Percentiles rank a stretch among this genome's conserved stretches.
Evolutionary conservation across 1,284 basidiomycete genomes (phyloP).

Genomic region (Cryptococcus sp.): DNA sequence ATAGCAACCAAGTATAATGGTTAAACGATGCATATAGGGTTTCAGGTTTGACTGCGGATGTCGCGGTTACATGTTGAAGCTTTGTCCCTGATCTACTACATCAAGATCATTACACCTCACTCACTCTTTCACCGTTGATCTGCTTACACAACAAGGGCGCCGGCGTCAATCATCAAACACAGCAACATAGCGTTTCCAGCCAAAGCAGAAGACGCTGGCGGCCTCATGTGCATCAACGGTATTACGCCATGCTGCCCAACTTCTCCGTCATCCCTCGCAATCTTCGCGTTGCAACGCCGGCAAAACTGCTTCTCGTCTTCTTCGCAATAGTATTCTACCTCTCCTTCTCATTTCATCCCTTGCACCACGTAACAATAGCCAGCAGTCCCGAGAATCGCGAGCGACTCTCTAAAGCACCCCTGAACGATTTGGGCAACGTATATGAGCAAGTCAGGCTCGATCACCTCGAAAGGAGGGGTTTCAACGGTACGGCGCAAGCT

Average conservation of each 20-base stretch:
- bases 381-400: not conserved
- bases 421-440: conserved; percentile 11
- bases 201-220: too few relatives aligned
- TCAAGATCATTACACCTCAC: too few relatives aligned
- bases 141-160: too few relatives aligned
- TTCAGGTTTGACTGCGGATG: too few relatives aligned
- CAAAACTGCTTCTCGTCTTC: conserved; percentile 16
- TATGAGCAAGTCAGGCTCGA: conserved; percentile 11
- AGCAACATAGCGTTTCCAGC: too few relatives aligned
- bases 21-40: not conserved
- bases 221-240: too few relatives aligned
- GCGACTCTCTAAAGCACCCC: not conserved
- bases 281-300: conserved; percentile 6
- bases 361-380: not conserved
- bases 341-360: conserved; percentile 3
- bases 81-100: too few relatives aligned
- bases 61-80: too few relatives aligned
- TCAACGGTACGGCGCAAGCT: conserved; percentile 5
- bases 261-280: not conserved
- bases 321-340: conserved; percentile 13
- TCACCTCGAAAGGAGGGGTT: conserved; percentile 2
- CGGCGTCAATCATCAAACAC: too few relatives aligned
- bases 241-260: too few relatives aligned
- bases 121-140: too few relatives aligned
- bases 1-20: not conserved